These are phyloP conservation scores for Phytophthora fragariae DNA, from an alignment of 352 stramenopile species.

Conservation along the genomic window DNA sequence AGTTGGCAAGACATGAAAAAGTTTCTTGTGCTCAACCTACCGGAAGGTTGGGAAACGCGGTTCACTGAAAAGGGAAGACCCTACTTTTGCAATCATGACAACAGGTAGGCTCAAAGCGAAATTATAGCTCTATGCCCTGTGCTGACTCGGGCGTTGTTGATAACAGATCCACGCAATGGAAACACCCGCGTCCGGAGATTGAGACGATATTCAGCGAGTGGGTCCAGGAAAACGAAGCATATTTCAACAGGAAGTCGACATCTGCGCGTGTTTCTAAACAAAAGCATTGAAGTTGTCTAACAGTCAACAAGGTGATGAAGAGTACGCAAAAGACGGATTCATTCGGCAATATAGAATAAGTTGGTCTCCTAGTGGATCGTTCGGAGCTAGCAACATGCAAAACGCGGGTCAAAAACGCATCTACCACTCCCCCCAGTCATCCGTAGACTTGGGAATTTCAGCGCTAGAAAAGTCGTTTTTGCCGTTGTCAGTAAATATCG, in stretches of 20 bases:
- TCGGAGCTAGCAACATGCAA: conserved; percentile 26
- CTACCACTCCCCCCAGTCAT: conserved; percentile 81
- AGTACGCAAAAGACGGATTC: conserved; percentile 14
- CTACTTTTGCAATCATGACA: conserved; percentile 86
- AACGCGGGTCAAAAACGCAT: conserved; percentile 15
- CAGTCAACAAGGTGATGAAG: not conserved
- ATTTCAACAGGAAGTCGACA: conserved; percentile 47
- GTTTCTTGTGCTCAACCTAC: conserved; percentile 71
- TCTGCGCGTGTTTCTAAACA: conserved; percentile 20
- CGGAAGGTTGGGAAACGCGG: conserved; percentile 81
- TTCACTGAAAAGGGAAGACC: conserved; percentile 84
- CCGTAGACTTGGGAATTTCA: conserved; percentile 34
- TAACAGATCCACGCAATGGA: conserved; percentile 85
- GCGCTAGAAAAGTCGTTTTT: conserved; percentile 40
- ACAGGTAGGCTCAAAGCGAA: conserved; percentile 46
- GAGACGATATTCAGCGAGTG: conserved; percentile 81
- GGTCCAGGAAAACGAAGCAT: conserved; percentile 70
- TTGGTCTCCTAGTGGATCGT: conserved; percentile 8
- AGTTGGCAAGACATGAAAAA: conserved; percentile 85
- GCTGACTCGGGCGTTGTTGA: not conserved
- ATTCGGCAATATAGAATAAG: conserved; percentile 25
- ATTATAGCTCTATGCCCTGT: not conserved
- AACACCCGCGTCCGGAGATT: conserved; percentile 78
- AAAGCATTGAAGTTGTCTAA: conserved; percentile 11
- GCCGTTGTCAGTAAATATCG: conserved; percentile 51